phyloP scores from a whole-genome alignment of 1,139 yeast genomes.

The Nakaseomyces glabratus region DNA sequence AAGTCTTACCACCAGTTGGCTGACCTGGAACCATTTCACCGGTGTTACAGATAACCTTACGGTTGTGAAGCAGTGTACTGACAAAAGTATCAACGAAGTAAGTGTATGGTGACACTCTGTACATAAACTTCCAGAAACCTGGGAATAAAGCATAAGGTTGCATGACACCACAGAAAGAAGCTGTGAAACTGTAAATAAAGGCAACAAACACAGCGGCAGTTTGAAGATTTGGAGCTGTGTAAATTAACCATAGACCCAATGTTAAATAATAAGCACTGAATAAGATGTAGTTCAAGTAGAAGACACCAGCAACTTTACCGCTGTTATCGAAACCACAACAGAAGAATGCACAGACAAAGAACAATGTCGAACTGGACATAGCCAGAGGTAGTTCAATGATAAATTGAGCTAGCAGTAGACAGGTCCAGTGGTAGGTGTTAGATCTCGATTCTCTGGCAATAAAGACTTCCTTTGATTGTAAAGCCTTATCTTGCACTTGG shows the following conservation, averaged over 20 bases:
- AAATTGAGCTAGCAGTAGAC: slow-evolving; percentile 42
- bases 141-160: slow-evolving; percentile 46
- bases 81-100: slow-evolving; percentile 54
- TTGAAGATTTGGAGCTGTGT: slow-evolving; percentile 48
- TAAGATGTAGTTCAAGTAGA: slow-evolving; percentile 39
- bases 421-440: slow-evolving; percentile 55
- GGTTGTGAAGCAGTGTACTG: slow-evolving; percentile 41
- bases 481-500: slow-evolving; percentile 50
- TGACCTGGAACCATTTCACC: slow-evolving; percentile 42
- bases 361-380: slow-evolving; percentile 39
- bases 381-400: slow-evolving; percentile 45
- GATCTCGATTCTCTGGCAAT: slow-evolving; percentile 54
- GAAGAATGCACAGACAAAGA: slow-evolving; percentile 46
- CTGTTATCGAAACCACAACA: slow-evolving; percentile 41
- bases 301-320: slow-evolving; percentile 45
- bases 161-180: slow-evolving; percentile 51
- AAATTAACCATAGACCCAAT: slow-evolving; percentile 44
- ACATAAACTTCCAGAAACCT: slow-evolving; percentile 60
- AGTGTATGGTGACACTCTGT: slow-evolving; percentile 59
- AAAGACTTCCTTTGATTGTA: slow-evolving; percentile 43
- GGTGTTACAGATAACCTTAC: slow-evolving; percentile 43
- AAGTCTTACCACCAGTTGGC: slow-evolving; percentile 48
- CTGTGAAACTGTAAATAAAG: slow-evolving; percentile 42
- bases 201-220: slow-evolving; percentile 49
- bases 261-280: slow-evolving; percentile 46